Base-by-base conservation (phyloP, 805 yeast species). In the Candida dendrica region DNA sequence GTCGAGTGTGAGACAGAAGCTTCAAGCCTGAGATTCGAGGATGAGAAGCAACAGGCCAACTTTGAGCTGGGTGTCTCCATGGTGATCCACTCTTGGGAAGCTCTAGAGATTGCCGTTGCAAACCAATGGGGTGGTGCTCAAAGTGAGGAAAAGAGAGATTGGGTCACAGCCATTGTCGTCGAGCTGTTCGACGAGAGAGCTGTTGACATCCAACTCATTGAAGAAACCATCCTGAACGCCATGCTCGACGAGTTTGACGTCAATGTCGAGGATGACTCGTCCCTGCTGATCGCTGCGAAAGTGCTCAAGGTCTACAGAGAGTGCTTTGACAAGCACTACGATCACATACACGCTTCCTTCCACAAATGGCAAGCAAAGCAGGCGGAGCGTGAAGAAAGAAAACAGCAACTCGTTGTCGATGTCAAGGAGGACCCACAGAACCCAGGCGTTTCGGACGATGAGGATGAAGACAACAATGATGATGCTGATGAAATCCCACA, bases 61-160 rank as follows among this genome's bases (percentile, higher is more conserved):
- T 89, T 93, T 56, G 98, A 91, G 63, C 72, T 93, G 13, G 98
- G 97, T 10, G 90, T 87, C 1, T 82, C 96, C 26, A 84, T 90
- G 95, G 80, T 85, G 30, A 64, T 93, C n/a, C 79, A 90, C 60
- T 72, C 75, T 44, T 93, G 98, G 98, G 93, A 89, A 45, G 89
- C 84, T 19, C 67, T 93, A 40, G 72, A 76, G 37, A 83, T 85
- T 1, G 98, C 98, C 0, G 98, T 93, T 9, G 95, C 79, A 6
- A 88, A 86, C 59, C 69, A 72, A 26, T 93, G 98, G 98, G 99
- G 98, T 45, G 99, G 98, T 1, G 80, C 96, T 13, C 84, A 86
- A 30, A 82, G 95, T 13, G 77, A 74, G 1, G 97, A 86, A 32
- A 93, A 93, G 61, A 74, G 99, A 56, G 98, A 93, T 60, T 93